Percentiles rank a stretch among this genome's conserved stretches.
Evolutionary conservation across 208 protist genomes (phyloP).

Genomic region (Jaenimonas drosophilae): DNA sequence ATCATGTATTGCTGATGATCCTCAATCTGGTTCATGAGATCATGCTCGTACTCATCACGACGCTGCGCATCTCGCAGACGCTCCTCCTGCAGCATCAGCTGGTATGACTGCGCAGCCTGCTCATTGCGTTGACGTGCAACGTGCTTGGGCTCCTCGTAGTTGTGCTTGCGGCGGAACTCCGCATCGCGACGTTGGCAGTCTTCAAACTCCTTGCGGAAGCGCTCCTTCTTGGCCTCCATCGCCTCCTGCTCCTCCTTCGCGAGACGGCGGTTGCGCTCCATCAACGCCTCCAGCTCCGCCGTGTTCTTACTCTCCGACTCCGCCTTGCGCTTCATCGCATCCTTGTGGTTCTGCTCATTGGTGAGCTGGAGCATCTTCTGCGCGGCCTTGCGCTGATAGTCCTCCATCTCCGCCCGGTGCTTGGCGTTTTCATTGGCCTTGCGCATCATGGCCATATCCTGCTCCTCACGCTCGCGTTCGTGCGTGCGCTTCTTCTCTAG

Average conservation of each 20-base stretch:
- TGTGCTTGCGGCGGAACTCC: slow-evolving; percentile 55
- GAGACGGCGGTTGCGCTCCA: slow-evolving; percentile 46
- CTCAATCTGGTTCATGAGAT: slow-evolving; percentile 69
- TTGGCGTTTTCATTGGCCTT: slow-evolving; percentile 39
- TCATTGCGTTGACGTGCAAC: slow-evolving; percentile 56
- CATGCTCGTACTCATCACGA: slow-evolving; percentile 47
- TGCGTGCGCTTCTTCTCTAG: slow-evolving; percentile 29
- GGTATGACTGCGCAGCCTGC: slow-evolving; percentile 35
- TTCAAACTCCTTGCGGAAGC: slow-evolving; percentile 59
- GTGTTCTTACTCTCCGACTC: slow-evolving; percentile 25
- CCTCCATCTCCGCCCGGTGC: slow-evolving; percentile 45
- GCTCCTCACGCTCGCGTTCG: slow-evolving; percentile 20
- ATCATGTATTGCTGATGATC: slow-evolving; percentile 56
- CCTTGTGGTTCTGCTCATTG: slow-evolving; percentile 56
- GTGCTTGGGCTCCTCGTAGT: slow-evolving; percentile 75
- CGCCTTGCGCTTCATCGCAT: slow-evolving; percentile 15
- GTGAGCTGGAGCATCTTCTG: slow-evolving; percentile 39
- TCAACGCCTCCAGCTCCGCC: slow-evolving; percentile 30
- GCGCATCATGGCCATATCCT: slow-evolving; percentile 32
- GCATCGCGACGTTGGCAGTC: slow-evolving; percentile 56
- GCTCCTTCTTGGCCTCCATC: slow-evolving; percentile 35
- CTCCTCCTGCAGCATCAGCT: slow-evolving; percentile 52
- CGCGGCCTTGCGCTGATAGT: slow-evolving; percentile 43
- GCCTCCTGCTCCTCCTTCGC: slow-evolving; percentile 41
- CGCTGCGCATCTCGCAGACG: slow-evolving; percentile 25